These are phyloP conservation scores for Euphrasia arctica DNA, from an alignment of 305 asterid species.

Conservation along the genomic window DNA sequence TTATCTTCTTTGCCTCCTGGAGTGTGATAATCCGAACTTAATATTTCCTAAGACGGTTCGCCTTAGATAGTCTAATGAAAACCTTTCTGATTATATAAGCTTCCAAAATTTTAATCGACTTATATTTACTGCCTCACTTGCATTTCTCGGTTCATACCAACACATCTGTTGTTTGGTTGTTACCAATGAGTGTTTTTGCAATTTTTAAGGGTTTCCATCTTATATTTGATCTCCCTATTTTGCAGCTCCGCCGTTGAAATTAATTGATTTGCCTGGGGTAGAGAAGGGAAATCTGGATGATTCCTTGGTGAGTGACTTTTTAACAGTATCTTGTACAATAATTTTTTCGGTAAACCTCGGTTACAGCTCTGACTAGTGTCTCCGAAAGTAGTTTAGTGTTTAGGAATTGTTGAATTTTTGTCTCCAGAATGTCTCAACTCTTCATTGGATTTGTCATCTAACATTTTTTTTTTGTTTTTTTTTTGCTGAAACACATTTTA, in stretches of 20 bases:
- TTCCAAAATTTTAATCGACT: slow-evolving; percentile 7
- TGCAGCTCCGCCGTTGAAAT: slow-evolving; percentile 90
- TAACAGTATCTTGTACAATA: background rate
- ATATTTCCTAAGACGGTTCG: slow-evolving; percentile 16
- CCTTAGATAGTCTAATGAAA: slow-evolving; percentile 13
- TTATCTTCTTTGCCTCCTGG: slow-evolving; percentile 20
- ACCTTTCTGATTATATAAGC: slow-evolving; percentile 17
- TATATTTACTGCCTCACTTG: slow-evolving; percentile 9
- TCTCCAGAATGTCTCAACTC: background rate
- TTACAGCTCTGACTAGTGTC: background rate
- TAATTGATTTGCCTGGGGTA: slow-evolving; percentile 93
- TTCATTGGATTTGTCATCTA: too few species aligned
- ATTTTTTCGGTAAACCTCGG: background rate
- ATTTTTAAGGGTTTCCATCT: slow-evolving; percentile 14
- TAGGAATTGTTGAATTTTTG: background rate
- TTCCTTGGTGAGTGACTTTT: slow-evolving; percentile 68
- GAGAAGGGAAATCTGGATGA: slow-evolving; percentile 89
- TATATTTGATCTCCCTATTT: slow-evolving; percentile 30
- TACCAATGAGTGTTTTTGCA: background rate
- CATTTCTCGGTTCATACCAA: slow-evolving; percentile 11
- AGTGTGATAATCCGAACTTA: slow-evolving; percentile 12
- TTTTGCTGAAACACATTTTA: background rate
- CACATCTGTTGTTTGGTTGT: background rate
- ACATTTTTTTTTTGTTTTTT: too few species aligned
- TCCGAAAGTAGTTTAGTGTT: background rate